Evolutionary conservation across 768 basidiomycete genomes (phyloP).

Genomic region (Psilocybe sp.): DNA sequence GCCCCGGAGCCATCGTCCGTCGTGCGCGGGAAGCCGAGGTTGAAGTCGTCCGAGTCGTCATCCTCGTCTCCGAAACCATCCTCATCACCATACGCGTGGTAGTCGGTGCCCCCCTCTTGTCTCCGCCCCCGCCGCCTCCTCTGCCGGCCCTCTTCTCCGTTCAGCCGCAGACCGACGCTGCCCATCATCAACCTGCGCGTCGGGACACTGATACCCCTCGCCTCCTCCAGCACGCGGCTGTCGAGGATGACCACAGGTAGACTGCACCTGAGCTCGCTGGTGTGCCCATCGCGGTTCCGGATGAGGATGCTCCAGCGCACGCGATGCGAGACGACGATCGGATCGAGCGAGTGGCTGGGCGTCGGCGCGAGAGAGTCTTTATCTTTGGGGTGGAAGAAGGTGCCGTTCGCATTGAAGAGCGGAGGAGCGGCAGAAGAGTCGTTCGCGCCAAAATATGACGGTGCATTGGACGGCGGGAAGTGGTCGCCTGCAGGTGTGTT

Average conservation of each 20-base stretch:
- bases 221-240: conserved; percentile 68
- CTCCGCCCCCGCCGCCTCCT: conserved; percentile 33
- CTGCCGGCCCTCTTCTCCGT: conserved; percentile 2
- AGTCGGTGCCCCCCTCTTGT: conserved; percentile 12
- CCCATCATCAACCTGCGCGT: conserved; percentile 71
- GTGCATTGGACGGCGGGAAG: background rate
- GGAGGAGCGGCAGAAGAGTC: conserved; percentile 35
- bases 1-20: background rate
- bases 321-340: conserved; percentile 73
- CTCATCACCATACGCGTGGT: background rate
- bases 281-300: conserved; percentile 86
- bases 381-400: conserved; percentile 44
- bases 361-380: conserved; percentile 16
- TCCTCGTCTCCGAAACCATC: background rate
- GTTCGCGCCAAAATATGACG: background rate
- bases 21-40: background rate
- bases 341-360: conserved; percentile 73
- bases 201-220: conserved; percentile 63
- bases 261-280: conserved; percentile 92
- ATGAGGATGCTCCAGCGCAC: conserved; percentile 80
- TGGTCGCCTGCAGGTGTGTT: background rate
- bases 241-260: conserved; percentile 87
- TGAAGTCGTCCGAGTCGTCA: background rate
- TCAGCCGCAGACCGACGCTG: conserved; percentile 25
- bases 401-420: conserved; percentile 28